Percentiles rank a stretch among this genome's conserved stretches.
phyloP scores from a whole-genome alignment of 371 early-diverging fungal genomes.

The Circinella umbellata region DNA sequence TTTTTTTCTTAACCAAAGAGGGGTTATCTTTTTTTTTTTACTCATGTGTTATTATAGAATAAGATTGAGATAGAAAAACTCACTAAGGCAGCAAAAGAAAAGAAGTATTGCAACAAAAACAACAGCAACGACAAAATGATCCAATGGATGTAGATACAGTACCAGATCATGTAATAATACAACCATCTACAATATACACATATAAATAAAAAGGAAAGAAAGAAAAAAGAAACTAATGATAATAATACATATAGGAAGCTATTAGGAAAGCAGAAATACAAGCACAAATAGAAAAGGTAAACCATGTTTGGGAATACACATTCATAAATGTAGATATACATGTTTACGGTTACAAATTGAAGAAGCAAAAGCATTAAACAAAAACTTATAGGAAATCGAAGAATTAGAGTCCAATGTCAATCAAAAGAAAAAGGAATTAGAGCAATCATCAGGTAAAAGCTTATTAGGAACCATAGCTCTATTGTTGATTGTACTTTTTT shows the following conservation, averaged over 20 bases:
- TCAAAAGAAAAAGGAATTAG: background rate
- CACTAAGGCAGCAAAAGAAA: background rate
- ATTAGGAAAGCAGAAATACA: background rate
- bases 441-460: background rate
- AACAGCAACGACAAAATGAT: background rate
- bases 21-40: too few relatives aligned
- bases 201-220: background rate
- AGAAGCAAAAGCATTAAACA: too few relatives aligned
- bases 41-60: background rate
- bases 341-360: too few relatives aligned
- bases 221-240: background rate
- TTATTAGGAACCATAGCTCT: too few relatives aligned
- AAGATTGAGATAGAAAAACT: constrained; percentile 2
- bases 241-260: background rate
- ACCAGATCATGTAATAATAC: background rate
- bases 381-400: background rate
- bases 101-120: background rate
- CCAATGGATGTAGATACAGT: background rate
- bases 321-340: too few relatives aligned
- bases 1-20: too few relatives aligned
- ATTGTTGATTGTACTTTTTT: too few relatives aligned
- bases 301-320: too few relatives aligned
- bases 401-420: background rate
- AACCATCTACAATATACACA: too few relatives aligned
- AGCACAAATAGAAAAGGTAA: background rate